Conservation (phyloP, 495 filamentous ascomycete species). For the Lophiotrema nucula region DNA sequence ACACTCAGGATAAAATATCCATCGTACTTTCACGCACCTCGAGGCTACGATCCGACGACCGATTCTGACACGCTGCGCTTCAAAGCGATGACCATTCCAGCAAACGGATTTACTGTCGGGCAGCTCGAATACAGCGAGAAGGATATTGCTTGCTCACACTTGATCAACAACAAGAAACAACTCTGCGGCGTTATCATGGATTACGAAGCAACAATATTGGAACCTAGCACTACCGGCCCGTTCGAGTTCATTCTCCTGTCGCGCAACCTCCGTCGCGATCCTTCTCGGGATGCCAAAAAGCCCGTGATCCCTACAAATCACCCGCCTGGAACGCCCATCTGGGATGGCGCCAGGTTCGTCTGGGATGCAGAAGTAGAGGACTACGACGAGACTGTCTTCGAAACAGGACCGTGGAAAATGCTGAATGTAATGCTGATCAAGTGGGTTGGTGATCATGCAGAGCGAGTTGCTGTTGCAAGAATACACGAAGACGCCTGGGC, state of each 20-base stretch:
- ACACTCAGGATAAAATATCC: slow-evolving; percentile 19
- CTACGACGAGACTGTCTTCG: slow-evolving; percentile 10
- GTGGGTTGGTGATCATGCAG: slow-evolving; percentile 15
- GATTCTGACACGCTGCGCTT: slow-evolving; percentile 24
- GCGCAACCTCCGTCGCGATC: slow-evolving; percentile 7
- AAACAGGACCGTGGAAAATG: slow-evolving; percentile 19
- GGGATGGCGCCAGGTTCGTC: slow-evolving; percentile 18
- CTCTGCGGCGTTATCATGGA: slow-evolving; percentile 32
- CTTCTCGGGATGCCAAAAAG: not conserved
- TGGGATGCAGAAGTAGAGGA: slow-evolving; percentile 18
- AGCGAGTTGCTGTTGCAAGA: slow-evolving; percentile 17
- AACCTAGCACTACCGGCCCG: not conserved
- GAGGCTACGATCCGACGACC: not conserved
- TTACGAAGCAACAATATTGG: slow-evolving; percentile 7
- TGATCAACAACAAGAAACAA: slow-evolving; percentile 9
- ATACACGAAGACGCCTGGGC: slow-evolving; percentile 29
- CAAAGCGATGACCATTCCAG: slow-evolving; percentile 15
- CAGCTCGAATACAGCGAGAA: slow-evolving; percentile 11
- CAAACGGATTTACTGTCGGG: slow-evolving; percentile 11
- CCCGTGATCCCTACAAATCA: slow-evolving; percentile 16
- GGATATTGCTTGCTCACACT: slow-evolving; percentile 20
- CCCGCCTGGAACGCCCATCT: slow-evolving; percentile 28
- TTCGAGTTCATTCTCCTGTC: slow-evolving; percentile 27
- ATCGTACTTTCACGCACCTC: slow-evolving; percentile 8
- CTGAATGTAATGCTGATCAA: slow-evolving; percentile 28